Evolutionary conservation across 1,284 basidiomycete genomes (phyloP).

Genomic region (Fistulinella cinereoalba): DNA sequence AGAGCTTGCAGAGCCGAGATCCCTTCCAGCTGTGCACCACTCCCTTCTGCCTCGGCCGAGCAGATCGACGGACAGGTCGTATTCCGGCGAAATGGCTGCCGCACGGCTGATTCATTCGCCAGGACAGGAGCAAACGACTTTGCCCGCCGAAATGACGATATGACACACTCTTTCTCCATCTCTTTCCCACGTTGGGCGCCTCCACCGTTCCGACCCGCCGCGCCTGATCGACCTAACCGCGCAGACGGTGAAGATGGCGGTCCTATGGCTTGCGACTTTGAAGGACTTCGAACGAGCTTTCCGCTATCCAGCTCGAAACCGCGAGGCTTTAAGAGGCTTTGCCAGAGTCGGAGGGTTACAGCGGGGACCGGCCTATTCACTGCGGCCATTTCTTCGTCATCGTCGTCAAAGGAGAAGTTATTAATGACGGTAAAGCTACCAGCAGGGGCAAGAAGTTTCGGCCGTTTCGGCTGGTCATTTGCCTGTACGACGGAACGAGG

Average conservation of each 20-base stretch:
- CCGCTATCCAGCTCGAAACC: constrained; percentile 59
- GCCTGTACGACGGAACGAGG: constrained; percentile 10
- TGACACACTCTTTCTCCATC: constrained; percentile 40
- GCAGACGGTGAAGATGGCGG: constrained; percentile 16
- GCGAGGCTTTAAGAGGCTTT: constrained; percentile 57
- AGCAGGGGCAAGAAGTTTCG: constrained; percentile 7
- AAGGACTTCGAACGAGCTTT: constrained; percentile 53
- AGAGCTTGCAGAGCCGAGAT: constrained; percentile 25
- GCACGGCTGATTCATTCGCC: constrained; percentile 26
- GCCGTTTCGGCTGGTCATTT: constrained; percentile 5
- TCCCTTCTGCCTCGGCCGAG: constrained; percentile 18
- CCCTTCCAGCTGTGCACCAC: constrained; percentile 1
- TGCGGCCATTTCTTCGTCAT: constrained; percentile 51
- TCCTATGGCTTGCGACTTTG: constrained; percentile 42
- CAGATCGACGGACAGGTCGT: constrained; percentile 25
- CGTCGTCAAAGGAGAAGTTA: constrained; percentile 16
- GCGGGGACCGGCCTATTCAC: constrained; percentile 53
- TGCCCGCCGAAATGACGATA: constrained; percentile 53
- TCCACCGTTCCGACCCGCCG: background rate
- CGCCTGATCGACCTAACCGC: background rate
- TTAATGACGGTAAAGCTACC: constrained; percentile 26
- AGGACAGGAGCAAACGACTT: constrained; percentile 53
- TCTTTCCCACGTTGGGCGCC: constrained; percentile 10
- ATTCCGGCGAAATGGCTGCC: constrained; percentile 50
- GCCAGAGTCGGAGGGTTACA: constrained; percentile 64